Evolutionary conservation across 139 green algal species (phyloP), one percentile per base, ranked within the genome.

Genomic region (Coelastrella sp.): DNA sequence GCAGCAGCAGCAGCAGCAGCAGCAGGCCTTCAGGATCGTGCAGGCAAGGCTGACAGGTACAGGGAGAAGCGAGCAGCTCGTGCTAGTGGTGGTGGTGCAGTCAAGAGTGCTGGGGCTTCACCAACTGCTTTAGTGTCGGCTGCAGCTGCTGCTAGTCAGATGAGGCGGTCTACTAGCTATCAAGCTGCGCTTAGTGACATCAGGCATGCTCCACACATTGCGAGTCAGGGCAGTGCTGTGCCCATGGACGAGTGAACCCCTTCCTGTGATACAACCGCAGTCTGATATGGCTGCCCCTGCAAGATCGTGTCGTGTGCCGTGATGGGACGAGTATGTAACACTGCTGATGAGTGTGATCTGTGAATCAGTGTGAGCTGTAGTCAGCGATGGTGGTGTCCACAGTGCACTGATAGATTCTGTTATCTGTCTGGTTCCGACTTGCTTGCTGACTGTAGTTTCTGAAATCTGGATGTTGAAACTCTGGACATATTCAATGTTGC

Each of bases 51-150:
- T 6, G 68, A 77, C 40, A 77, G 34, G 40, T 77, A 77, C 40
- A 59, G 68, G 40, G 68, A 77, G 68, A 57, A 35, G 68, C n/a
- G 68, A 17, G 68, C 68, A 59, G 68, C 68, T 11, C 68, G 68
- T 57, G 68, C 38, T 8, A 77, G 68, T 27, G 45, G 68, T 9
- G 66, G 30, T 15, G 7, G 6, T 27, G 21, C 17, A 64, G 53
- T 64, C 17, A 64, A 64, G 21, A 64, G 53, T 64, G 6, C 53
- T 9, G 53, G 17, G 6, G 21, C 53, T 32, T 64, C 68, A 8
- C 68, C 38, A 21, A 48, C 68, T 38, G 53, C 17, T n/a, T 19
- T 27, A 5, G 21, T 21, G 19, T 23, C 37, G 37, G 38, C 38
- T 53, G 68, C 68, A 6, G 53, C 21, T n/a, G 21, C 53, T 64